A percentile compares a stretch with the other conserved stretches of the same genome.
Conservation (phyloP, 495 filamentous ascomycete species). For the Mycothermus thermophilus region DNA sequence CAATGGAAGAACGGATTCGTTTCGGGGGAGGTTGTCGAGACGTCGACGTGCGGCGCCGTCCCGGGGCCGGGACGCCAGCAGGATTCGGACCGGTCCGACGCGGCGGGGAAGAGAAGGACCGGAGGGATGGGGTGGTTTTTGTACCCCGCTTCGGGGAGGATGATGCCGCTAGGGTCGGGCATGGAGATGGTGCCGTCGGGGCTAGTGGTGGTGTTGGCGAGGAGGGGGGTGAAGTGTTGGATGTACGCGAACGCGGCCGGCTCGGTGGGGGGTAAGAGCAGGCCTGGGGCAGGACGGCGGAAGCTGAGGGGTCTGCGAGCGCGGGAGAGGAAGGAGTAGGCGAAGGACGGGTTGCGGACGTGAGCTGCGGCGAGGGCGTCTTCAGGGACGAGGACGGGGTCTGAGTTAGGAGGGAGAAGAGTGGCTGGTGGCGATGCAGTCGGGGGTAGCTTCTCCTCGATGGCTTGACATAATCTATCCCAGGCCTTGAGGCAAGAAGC, state of each 20-base stretch:
- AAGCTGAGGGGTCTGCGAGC: background rate
- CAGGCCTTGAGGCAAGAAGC: conserved; percentile 1
- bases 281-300: background rate
- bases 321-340: background rate
- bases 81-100: too few species aligned
- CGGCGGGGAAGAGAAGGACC: too few species aligned
- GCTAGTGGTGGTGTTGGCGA: background rate
- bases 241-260: background rate
- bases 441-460: too few species aligned
- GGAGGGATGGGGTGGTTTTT: too few species aligned
- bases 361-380: background rate
- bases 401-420: background rate
- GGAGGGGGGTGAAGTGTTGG: conserved; percentile 1
- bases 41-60: background rate
- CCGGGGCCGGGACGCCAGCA: too few species aligned
- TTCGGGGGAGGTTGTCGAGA: too few species aligned
- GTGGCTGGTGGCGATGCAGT: too few species aligned
- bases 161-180: too few species aligned
- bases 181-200: too few species aligned
- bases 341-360: background rate
- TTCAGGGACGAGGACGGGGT: background rate
- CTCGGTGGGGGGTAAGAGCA: background rate
- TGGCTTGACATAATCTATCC: background rate
- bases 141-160: too few species aligned
- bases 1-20: background rate